Base-by-base conservation (phyloP, 1,139 yeast species). In the Kodamaea arcana region DNA sequence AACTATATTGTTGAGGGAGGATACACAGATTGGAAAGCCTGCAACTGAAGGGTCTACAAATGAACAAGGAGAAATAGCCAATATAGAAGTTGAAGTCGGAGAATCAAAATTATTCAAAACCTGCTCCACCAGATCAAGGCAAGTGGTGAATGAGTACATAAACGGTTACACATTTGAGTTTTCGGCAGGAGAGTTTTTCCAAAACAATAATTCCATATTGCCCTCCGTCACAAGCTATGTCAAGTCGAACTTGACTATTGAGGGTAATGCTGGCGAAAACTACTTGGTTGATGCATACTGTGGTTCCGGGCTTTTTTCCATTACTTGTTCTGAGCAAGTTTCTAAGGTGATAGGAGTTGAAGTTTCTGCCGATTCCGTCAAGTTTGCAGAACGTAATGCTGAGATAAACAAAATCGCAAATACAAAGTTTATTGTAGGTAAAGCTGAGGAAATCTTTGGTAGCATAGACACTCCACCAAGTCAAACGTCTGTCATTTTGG, bases 281-380 rank as follows among this genome's bases (percentile, higher is more conserved):
- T 88, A 81, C 56, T 66, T 92, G 36, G 96, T 92, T 18, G 98
- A 92, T 58, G 96, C 98, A 1, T 92, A 92, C 62, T 92, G 98
- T 69, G 98, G 98, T 3, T 86, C 96, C 3, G 98, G 98, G 0
- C 65, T 92, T 33, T 92, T 92, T 58, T 84, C 95, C 40, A 82
- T 92, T 36, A 80, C 96, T 6, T 83, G 95, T 50, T 81, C 94
- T 16, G 62, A 74, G 15, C 81, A 84, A 28, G 95, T 88, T 11
- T 81, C 83, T 30, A 74, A 75, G 46, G 95, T 88, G 2, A 77
- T 87, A 45, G 98, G 98, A 22, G 98, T 92, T 17, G 98, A 92
- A 58, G 90, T 92, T 9, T 81, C 94, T 34, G 92, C 92, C 17
- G 95, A 88, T 48, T 83, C 94, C 35, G 95, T 92, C 39, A 78